phyloP scores from a whole-genome alignment of 2,329 filamentous ascomycete species.

The Zymoseptoria crescenta region DNA sequence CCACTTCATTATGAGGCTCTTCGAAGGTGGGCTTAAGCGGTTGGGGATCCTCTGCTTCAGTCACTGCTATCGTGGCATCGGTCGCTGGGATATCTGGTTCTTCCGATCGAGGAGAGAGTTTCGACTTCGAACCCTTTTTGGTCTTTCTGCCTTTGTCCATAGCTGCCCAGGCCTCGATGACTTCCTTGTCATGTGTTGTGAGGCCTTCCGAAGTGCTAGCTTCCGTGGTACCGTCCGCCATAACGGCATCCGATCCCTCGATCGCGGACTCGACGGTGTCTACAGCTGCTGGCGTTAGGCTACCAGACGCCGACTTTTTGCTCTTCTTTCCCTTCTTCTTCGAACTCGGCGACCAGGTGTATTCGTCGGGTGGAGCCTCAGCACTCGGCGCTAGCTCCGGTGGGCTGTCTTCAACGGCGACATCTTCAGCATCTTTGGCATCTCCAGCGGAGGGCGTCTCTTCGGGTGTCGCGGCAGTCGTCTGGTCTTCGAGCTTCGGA shows the following conservation, averaged over 20 bases:
- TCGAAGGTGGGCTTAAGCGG: not conserved
- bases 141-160: slow-evolving; percentile 20
- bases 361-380: slow-evolving; percentile 25
- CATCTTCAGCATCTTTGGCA: not conserved
- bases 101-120: not conserved
- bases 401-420: not conserved
- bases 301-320: slow-evolving; percentile 1
- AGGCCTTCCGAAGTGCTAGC: too few species aligned
- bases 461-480: not conserved
- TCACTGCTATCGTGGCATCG: slow-evolving; percentile 1
- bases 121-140: slow-evolving; percentile 9
- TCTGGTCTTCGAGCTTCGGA: not conserved
- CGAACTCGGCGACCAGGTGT: slow-evolving; percentile 1
- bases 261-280: not conserved
- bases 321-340: slow-evolving; percentile 20
- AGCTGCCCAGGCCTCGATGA: slow-evolving; percentile 2
- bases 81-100: not conserved
- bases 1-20: not conserved
- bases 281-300: slow-evolving; percentile 2
- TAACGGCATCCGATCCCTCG: not conserved
- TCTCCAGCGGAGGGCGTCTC: not conserved
- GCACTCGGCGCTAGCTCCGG: slow-evolving; percentile 10
- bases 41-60: not conserved
- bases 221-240: not conserved
- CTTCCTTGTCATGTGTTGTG: not conserved